A percentile compares a stretch with the other conserved stretches of the same genome.
Conservation (phyloP, 139 green algal species). For the Parachlorella kessleri region DNA sequence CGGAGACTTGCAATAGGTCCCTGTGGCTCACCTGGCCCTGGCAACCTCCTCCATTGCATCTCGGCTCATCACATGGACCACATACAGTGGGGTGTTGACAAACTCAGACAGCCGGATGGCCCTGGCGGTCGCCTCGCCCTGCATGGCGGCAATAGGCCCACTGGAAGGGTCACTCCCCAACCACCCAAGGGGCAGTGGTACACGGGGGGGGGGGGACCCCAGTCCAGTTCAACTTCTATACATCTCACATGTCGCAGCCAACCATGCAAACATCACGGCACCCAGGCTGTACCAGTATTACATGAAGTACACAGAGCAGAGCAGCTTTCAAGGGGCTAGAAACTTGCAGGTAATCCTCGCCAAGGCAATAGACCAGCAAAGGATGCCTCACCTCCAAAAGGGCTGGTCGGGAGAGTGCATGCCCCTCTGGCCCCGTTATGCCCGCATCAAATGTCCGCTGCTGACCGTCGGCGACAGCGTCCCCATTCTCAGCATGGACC, state of each 20-base stretch:
- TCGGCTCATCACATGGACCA: slow-evolving; percentile 96
- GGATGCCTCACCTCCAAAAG: slow-evolving; percentile 43
- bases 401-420: slow-evolving; percentile 83
- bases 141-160: slow-evolving; percentile 28
- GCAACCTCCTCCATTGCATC: slow-evolving; percentile 81
- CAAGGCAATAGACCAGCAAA: too few relatives aligned
- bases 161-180: too few relatives aligned
- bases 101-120: slow-evolving; percentile 86
- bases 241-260: too few relatives aligned
- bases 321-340: too few relatives aligned
- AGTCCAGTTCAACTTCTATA: too few relatives aligned
- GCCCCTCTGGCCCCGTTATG: slow-evolving; percentile 87
- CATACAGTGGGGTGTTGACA: slow-evolving; percentile 89
- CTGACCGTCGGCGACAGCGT: slow-evolving; percentile 83
- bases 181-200: too few relatives aligned
- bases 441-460: slow-evolving; percentile 58
- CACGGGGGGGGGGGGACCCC: too few relatives aligned
- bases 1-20: too few relatives aligned
- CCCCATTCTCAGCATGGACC: slow-evolving; percentile 94
- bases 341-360: too few relatives aligned
- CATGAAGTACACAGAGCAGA: too few relatives aligned
- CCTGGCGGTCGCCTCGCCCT: slow-evolving; percentile 88
- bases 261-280: too few relatives aligned
- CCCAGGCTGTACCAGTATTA: too few relatives aligned
- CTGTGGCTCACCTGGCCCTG: slow-evolving; percentile 11